Evolutionary conservation across 768 basidiomycete genomes (phyloP).

Genomic region (Phallus indusiatus): DNA sequence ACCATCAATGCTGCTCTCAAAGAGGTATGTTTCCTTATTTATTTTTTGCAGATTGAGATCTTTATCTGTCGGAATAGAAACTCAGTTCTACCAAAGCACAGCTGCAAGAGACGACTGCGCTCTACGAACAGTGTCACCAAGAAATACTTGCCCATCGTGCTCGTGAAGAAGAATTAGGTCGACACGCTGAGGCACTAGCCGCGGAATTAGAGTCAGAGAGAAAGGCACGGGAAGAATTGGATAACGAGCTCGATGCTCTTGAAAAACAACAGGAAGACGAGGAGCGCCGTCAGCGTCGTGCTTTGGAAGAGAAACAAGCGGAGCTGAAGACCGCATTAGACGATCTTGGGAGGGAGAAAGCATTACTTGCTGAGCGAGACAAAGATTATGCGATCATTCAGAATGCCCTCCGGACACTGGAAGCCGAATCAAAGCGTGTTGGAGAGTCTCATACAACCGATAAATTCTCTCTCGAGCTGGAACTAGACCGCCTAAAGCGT

Average conservation of each 20-base stretch:
- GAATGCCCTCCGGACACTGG: slow-evolving; percentile 54
- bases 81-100: slow-evolving; percentile 51
- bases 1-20: slow-evolving; percentile 65
- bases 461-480: slow-evolving; percentile 79
- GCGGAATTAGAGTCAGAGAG: slow-evolving; percentile 51
- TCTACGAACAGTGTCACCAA: slow-evolving; percentile 52
- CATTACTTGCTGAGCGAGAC: slow-evolving; percentile 62
- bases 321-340: slow-evolving; percentile 53
- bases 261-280: slow-evolving; percentile 57
- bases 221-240: slow-evolving; percentile 41
- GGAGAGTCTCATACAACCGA: slow-evolving; percentile 82
- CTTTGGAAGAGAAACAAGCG: slow-evolving; percentile 61
- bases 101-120: slow-evolving; percentile 47
- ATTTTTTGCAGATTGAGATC: not conserved
- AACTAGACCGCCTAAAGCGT: slow-evolving; percentile 76
- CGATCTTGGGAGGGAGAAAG: slow-evolving; percentile 54
- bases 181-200: slow-evolving; percentile 64
- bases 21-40: slow-evolving; percentile 42
- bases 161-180: slow-evolving; percentile 70
- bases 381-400: slow-evolving; percentile 69
- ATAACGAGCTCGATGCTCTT: slow-evolving; percentile 45
- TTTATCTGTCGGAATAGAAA: slow-evolving; percentile 42
- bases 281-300: slow-evolving; percentile 48
- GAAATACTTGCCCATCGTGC: slow-evolving; percentile 61
- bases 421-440: slow-evolving; percentile 66